Conservation (phyloP, 768 basidiomycete genomes). For the Russula earlei region DNA sequence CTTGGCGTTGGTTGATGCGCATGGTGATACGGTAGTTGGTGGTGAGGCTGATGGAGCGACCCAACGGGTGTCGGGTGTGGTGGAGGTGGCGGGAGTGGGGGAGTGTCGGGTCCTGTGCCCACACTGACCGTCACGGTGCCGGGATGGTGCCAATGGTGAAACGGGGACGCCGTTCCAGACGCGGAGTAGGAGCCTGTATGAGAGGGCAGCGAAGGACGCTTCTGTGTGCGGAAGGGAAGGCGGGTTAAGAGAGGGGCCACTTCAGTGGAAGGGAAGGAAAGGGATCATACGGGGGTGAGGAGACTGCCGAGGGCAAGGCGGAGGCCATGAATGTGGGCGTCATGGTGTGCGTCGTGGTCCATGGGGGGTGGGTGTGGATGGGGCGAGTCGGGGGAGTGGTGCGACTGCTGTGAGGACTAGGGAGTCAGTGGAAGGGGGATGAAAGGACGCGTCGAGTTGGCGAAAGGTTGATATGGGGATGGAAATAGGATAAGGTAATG, state of each 20-base stretch:
- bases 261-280: constrained; percentile 2
- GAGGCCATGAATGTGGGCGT: constrained; percentile 28
- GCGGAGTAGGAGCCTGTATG: constrained; percentile 34
- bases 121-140: neutral
- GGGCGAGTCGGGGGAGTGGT: neutral
- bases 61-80: constrained; percentile 22
- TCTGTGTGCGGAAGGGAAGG: constrained; percentile 27
- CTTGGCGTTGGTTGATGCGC: constrained; percentile 4
- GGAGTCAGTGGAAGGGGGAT: neutral
- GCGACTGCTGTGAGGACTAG: neutral
- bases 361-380: constrained; percentile 2
- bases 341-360: constrained; percentile 24
- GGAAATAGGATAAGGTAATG: too few relatives aligned
- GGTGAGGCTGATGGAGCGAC: neutral
- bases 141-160: constrained; percentile 29
- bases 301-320: constrained; percentile 53
- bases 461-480: neutral
- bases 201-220: constrained; percentile 37
- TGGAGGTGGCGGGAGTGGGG: constrained; percentile 14
- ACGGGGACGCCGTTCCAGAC: constrained; percentile 44
- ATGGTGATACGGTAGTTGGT: neutral
- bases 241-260: constrained; percentile 4
- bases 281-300: constrained; percentile 42
- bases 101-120: constrained; percentile 2
- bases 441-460: too few relatives aligned